Evolutionary conservation across 2,329 filamentous ascomycete species (phyloP), one percentile per base, ranked within the genome.

Genomic region (Rhinocladiella similis): DNA sequence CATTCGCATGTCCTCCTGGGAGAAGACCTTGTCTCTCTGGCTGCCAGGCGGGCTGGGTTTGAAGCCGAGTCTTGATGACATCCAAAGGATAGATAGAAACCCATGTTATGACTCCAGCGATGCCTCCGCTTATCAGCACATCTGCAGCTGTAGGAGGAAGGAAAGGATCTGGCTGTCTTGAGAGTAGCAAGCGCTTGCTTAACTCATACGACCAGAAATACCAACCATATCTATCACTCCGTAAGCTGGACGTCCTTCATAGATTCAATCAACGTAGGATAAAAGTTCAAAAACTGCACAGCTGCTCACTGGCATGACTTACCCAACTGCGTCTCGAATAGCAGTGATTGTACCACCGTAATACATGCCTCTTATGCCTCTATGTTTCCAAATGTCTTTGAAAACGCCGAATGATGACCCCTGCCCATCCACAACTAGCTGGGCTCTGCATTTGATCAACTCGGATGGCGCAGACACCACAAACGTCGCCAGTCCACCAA

Each of bases 191-290:
- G 35, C 83, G 80, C 61, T 87, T 90, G 62, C 80, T 84, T 56
- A 92, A 76, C 72, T 95, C 89, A 68, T 97, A 97, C 1, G 88
- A 88, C 89, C 89, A 96, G 72, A 97, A 97, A 82, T 97, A 97
- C 72, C 97, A 97, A 0, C 92, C 93, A 73, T 97, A 97, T n/a
- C 93, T 43, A 12, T 19, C 14, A 22, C 9, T 13, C 22, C 16
- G 41, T 43, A 19, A 43, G 22, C 22, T 5, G 16, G 22, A 10
- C 18, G 9, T 43, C 5, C 41, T 13, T 43, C 13, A 22, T 12
- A 33, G 29, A 7, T 33, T 14, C 41, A 13, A 43, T 22, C 10
- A 43, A 12, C 3, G 18, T 2, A 5, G 16, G n/a, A 22, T 19
- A 7, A 13, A 20, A n/a, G n/a, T 12, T 33, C 29, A 3, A 33